Conservation (phyloP, 202 grass and related monocot genomes). For the Zoysia matrella region DNA sequence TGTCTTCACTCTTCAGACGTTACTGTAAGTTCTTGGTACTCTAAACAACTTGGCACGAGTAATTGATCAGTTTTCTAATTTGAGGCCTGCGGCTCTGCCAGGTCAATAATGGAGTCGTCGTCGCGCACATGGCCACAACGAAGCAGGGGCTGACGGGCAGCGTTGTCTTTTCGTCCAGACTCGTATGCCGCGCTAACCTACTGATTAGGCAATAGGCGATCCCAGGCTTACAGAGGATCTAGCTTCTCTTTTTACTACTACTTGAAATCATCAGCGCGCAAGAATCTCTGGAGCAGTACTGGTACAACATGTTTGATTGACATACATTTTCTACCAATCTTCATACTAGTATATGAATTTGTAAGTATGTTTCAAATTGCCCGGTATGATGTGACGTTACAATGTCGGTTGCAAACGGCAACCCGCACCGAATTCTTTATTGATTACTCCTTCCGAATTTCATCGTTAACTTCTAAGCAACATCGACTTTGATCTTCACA, state of each 20-base stretch:
- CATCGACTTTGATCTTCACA: too few species aligned
- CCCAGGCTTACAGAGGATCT: not conserved
- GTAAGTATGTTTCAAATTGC: too few species aligned
- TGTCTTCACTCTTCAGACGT: too few species aligned
- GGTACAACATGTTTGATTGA: too few species aligned
- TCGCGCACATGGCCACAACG: slow-evolving; percentile 43
- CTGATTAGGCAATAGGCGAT: slow-evolving; percentile 37
- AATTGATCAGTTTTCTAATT: not conserved
- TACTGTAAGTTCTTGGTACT: too few species aligned
- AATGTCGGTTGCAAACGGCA: not conserved
- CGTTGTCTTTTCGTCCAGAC: slow-evolving; percentile 21
- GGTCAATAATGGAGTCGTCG: slow-evolving; percentile 37
- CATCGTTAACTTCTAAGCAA: too few species aligned
- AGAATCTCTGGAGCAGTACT: not conserved
- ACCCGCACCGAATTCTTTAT: too few species aligned
- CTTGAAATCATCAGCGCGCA: not conserved
- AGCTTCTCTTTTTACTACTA: not conserved
- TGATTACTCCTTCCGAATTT: too few species aligned
- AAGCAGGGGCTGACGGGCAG: not conserved
- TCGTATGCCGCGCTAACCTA: slow-evolving; percentile 1
- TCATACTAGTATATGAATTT: not conserved
- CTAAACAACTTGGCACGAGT: too few species aligned
- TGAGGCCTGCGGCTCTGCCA: not conserved
- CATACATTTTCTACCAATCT: not conserved
- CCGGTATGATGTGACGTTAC: not conserved